Evolutionary conservation across 805 yeast species (phyloP).

Genomic region (Clavispora vitiphila): DNA sequence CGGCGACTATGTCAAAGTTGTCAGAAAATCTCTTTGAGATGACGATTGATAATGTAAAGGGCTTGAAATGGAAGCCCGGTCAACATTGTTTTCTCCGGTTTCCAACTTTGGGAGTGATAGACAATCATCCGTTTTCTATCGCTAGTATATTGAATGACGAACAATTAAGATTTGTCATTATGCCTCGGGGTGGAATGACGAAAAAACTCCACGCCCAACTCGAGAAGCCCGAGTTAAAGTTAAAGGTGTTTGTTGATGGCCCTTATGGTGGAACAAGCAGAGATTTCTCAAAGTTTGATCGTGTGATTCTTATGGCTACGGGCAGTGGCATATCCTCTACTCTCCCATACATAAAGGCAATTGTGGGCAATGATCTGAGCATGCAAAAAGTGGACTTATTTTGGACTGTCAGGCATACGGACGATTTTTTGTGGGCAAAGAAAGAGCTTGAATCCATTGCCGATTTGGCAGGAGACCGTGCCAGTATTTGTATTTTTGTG

Average conservation of each 20-base stretch:
- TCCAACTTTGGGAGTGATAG: constrained; percentile 39
- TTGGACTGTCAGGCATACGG: constrained; percentile 38
- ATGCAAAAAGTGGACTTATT: constrained; percentile 27
- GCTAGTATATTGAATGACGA: constrained; percentile 24
- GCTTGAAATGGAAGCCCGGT: constrained; percentile 47
- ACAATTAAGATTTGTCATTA: constrained; percentile 31
- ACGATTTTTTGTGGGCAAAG: constrained; percentile 36
- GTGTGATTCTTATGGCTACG: constrained; percentile 36
- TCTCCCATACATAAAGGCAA: constrained; percentile 36
- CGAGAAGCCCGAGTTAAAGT: constrained; percentile 22
- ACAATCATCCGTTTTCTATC: constrained; percentile 56
- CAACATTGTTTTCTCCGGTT: constrained; percentile 51
- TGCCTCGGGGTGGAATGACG: constrained; percentile 47
- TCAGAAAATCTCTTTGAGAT: constrained; percentile 26
- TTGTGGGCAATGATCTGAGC: constrained; percentile 12
- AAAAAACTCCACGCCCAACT: constrained; percentile 24
- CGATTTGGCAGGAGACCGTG: neutral
- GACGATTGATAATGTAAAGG: constrained; percentile 29
- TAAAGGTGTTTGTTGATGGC: constrained; percentile 45
- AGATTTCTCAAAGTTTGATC: constrained; percentile 41
- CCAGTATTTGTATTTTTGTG: constrained; percentile 1
- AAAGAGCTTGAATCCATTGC: constrained; percentile 25
- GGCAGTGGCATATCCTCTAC: constrained; percentile 53
- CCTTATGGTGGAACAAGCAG: constrained; percentile 54
- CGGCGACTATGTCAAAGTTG: constrained; percentile 26